Evolutionary conservation across 768 basidiomycete genomes (phyloP).

Genomic region (Lactifluus subvellereus): DNA sequence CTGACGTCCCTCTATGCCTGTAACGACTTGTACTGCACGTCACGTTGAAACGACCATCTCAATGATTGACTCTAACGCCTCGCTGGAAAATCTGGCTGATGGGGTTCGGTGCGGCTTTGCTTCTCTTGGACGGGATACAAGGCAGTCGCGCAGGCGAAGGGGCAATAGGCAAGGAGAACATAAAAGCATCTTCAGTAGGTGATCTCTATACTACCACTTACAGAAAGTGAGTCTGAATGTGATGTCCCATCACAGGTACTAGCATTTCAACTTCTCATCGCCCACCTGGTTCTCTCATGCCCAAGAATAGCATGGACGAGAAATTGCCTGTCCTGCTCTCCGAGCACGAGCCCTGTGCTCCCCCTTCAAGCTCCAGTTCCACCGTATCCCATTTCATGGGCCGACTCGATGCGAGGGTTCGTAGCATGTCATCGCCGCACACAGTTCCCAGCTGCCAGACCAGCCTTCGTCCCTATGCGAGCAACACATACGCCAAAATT

Average conservation of each 20-base stretch:
- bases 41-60: constrained; percentile 4
- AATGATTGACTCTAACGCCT: not conserved
- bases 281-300: not conserved
- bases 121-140: not conserved
- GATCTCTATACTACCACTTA: not conserved
- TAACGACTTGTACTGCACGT: constrained; percentile 6
- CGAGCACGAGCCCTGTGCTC: not conserved
- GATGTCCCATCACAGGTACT: not conserved
- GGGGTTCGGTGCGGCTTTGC: not conserved
- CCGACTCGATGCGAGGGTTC: not conserved
- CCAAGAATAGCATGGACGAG: not conserved
- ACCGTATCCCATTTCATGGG: constrained; percentile 3
- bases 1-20: not conserved
- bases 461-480: not conserved
- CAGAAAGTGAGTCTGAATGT: not conserved
- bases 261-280: not conserved
- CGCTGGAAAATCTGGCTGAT: not conserved
- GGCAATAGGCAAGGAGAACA: not conserved
- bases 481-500: not conserved
- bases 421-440: constrained; percentile 2
- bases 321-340: not conserved
- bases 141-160: not conserved
- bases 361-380: not conserved
- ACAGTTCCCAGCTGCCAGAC: constrained; percentile 11
- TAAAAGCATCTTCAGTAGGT: constrained; percentile 1